Base-by-base conservation (phyloP, 768 basidiomycete genomes). In the Holtermannia corniformis region DNA sequence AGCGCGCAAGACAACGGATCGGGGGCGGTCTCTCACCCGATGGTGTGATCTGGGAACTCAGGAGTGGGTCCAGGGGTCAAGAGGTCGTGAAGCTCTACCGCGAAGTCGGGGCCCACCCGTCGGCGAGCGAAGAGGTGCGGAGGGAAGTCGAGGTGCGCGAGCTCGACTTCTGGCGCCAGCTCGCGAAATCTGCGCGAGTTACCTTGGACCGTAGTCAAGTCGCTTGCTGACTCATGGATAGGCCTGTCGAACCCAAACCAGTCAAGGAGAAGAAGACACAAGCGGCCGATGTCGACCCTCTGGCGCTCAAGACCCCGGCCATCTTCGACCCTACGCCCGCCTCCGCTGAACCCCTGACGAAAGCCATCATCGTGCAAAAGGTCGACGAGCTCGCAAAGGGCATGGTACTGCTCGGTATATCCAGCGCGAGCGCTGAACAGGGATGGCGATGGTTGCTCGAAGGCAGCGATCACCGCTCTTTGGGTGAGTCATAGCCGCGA, bases 371-470 rank as follows among this genome's bases (percentile, higher is more conserved):
- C 16, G 73, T 95, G 26, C 78, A 87, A 1, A 75, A 80, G 14
- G 91, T 37, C 32, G 80, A 87, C 41, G 80, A 81, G 16, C 73
- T 95, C 26, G 78, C 87, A 1, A 75, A 80, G 14, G 91, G 90
- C 2, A 80, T 82, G 25, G 79, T 95, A 2, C 72, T 93, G 4
- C 75, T 99, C 19, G 76, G 77, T 14, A 79, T 91, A 7, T 44
- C 48, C 11, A 56, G 51, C 4, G 42, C 57, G 41, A 79, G 82
- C 0, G 85, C 95, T 61, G 84, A 87, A 63, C 67, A 83, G 22
- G 89, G 86, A 0, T 99, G 95, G 93, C 76, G 73, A 23, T 69
- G 85, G 3, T 81, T 78, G 56, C 75, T 96, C 42, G 88, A 97
- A 63, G 78, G 81, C 56, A 79, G 75, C 50, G 84, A 97, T 65